Evolutionary conservation across 768 basidiomycete genomes (phyloP), one percentile per base, ranked within the genome.

Genomic region (Chalciporus sphaerocephalus): DNA sequence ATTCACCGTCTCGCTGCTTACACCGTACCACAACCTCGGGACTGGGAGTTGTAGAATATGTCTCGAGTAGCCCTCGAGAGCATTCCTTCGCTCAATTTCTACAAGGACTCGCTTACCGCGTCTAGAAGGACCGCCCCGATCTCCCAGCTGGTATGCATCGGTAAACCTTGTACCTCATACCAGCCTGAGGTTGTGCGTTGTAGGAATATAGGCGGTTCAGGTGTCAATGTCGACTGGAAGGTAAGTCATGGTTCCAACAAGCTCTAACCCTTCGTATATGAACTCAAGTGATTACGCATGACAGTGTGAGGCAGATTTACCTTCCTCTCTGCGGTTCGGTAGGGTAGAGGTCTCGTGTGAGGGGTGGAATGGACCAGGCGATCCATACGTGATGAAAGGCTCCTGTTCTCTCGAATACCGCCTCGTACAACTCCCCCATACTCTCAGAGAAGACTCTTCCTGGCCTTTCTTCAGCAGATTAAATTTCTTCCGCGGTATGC

Each of bases 281-380:
- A 46, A 25, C 47, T 53, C 38, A 56, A 30, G 34, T 44, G 15
- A 40, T 39, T 28, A 15, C 41, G 22, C 49, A 16, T n/a, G 44
- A 17, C 53, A 92, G 86, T 96, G 93, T 59, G 85, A 92, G 64
- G 85, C 92, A 27, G 93, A 97, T 60, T 71, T 97, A 6, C 94
- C 93, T 8, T 81, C 83, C 39, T 70, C 81, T 8, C 63, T 95
- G 43, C 77, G 92, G 15, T 86, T 97, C 44, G 94, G 94, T 13
- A 77, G 80, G 51, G 84, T 95, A 0, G 81, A 88, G 53, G 81
- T 97, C 1, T 84, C 81, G 15, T 97, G 94, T 56, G 94, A 97
- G 70, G 94, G 94, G 18, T 97, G 87, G 86, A 80, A 76, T 30
- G 69, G 74, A 24, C 79, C 90, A 4, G 92, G 89, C 0, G 94